Evolutionary conservation across 345 rosid genomes (phyloP).

Genomic region (Salix koriyanagi): DNA sequence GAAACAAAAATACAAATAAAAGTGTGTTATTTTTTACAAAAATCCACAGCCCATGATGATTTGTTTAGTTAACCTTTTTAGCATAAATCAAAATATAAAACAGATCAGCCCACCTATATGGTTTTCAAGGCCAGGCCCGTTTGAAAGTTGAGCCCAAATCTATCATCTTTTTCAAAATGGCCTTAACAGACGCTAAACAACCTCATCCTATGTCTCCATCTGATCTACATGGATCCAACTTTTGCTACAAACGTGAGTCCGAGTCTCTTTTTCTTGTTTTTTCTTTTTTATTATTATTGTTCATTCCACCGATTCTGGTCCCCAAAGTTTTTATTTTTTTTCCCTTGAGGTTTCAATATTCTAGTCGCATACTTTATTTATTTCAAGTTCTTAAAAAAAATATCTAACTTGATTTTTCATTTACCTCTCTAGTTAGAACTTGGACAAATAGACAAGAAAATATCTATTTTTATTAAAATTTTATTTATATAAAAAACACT

Average conservation of each 20-base stretch:
- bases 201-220: not conserved
- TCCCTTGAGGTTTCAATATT: no score
- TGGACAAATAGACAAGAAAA: no score
- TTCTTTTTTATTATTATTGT: not conserved
- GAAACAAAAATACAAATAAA: not conserved
- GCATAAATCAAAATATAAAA: not conserved
- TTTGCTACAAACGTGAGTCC: constrained; percentile 34
- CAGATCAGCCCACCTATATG: not conserved
- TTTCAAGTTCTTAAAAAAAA: no score
- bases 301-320: no score
- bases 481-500: no score
- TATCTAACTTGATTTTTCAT: no score
- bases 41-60: not conserved
- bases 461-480: no score
- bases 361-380: no score
- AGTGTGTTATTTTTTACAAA: not conserved
- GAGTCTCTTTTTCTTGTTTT: not conserved
- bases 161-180: not conserved
- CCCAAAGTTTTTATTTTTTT: no score
- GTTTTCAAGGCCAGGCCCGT: not conserved
- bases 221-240: constrained; percentile 24
- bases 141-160: not conserved
- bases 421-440: no score
- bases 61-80: not conserved
- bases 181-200: not conserved